Evolutionary conservation across 306 rosid species (phyloP).

Genomic region (Gastrolobium villosum): DNA sequence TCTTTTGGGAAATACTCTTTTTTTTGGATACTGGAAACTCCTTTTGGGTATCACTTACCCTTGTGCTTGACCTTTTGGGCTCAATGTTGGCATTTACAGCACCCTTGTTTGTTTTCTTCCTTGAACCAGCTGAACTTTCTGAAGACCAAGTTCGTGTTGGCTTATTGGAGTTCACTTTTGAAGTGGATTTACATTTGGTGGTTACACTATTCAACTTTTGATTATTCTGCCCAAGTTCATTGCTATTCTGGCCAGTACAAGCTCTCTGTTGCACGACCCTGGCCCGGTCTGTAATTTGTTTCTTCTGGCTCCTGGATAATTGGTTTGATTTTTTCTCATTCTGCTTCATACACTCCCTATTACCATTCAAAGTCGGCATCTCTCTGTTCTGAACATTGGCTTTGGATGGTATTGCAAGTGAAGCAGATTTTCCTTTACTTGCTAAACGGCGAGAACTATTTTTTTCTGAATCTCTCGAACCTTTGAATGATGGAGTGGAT

Average conservation of each 20-base stretch:
- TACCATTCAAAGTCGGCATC: constrained; percentile 43
- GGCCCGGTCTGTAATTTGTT: constrained; percentile 48
- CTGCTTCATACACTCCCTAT: constrained; percentile 50
- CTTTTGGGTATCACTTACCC: constrained; percentile 46
- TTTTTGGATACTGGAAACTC: constrained; percentile 54
- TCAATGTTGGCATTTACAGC: constrained; percentile 53
- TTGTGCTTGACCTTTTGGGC: constrained; percentile 51
- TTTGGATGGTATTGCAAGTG: constrained; percentile 57
- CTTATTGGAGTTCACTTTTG: constrained; percentile 55
- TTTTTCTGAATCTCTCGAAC: constrained; percentile 53
- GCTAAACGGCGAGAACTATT: constrained; percentile 40
- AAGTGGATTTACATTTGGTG: constrained; percentile 54
- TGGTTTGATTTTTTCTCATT: constrained; percentile 57
- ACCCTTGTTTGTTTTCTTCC: constrained; percentile 54
- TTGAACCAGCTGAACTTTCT: constrained; percentile 49
- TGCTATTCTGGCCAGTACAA: constrained; percentile 48
- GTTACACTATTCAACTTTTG: constrained; percentile 67
- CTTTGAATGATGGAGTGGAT: constrained; percentile 49
- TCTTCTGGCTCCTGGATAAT: constrained; percentile 55
- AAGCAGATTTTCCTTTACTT: constrained; percentile 63
- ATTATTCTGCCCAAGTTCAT: constrained; percentile 67
- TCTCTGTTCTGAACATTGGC: constrained; percentile 56
- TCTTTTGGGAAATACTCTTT: constrained; percentile 50
- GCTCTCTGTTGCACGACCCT: constrained; percentile 58
- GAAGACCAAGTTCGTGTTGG: constrained; percentile 53